A percentile compares a stretch with the other conserved stretches of the same genome.
Evolutionary conservation across 331 rosid species (phyloP).

Genomic region (Erythrophleum ivorense): DNA sequence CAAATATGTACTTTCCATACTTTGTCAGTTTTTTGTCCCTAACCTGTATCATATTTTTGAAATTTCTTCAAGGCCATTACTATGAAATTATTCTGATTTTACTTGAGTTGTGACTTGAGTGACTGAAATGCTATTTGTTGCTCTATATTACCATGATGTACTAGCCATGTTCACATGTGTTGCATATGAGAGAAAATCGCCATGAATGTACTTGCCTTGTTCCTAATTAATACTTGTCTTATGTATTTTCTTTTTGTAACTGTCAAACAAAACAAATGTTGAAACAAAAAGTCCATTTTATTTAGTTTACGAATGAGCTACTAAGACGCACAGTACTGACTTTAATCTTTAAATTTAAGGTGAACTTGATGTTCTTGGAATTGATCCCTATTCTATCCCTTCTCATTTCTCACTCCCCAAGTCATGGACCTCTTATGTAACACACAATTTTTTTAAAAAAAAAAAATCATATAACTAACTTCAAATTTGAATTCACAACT

Average conservation of each 20-base stretch:
- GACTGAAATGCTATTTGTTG: no score
- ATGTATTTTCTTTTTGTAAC: background rate
- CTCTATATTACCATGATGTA: no score
- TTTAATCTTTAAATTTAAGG: background rate
- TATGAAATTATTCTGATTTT: background rate
- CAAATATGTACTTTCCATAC: background rate
- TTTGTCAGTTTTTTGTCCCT: background rate
- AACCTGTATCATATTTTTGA: background rate
- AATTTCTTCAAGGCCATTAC: conserved; percentile 8
- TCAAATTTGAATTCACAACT: background rate
- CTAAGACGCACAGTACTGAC: background rate
- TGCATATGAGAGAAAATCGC: background rate
- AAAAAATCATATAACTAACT: background rate
- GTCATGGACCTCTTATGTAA: background rate
- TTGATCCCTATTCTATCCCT: background rate
- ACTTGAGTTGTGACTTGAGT: background rate
- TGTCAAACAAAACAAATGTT: background rate
- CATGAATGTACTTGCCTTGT: background rate
- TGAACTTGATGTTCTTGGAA: background rate
- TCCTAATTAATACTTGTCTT: background rate
- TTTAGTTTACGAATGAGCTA: no score
- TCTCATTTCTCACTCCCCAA: background rate
- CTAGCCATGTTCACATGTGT: background rate
- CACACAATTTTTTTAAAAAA: background rate
- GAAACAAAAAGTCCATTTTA: no score